These are phyloP conservation scores for Debaryomyces prosopidis DNA, from an alignment of 805 yeast genomes.

Conservation along the genomic window DNA sequence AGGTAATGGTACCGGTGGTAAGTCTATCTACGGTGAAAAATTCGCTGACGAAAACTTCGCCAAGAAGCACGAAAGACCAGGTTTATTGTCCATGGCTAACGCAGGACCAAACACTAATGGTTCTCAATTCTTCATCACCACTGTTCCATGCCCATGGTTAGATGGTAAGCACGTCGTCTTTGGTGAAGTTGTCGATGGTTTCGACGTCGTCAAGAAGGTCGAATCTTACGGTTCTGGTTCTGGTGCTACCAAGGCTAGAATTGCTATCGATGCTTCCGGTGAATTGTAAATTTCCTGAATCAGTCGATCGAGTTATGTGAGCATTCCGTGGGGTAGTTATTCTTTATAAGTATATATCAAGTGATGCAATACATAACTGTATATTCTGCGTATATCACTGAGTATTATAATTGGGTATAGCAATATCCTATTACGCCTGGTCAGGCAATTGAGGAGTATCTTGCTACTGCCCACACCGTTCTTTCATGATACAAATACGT, in stretches of 20 bases:
- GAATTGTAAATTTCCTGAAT: slow-evolving; percentile 36
- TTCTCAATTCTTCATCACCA: slow-evolving; percentile 86
- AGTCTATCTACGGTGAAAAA: slow-evolving; percentile 74
- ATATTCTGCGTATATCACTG: too few relatives aligned
- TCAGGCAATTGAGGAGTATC: too few relatives aligned
- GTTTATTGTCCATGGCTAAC: slow-evolving; percentile 88
- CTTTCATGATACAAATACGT: too few relatives aligned
- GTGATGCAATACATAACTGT: too few relatives aligned
- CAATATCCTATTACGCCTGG: too few relatives aligned
- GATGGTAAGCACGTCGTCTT: slow-evolving; percentile 79
- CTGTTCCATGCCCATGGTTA: slow-evolving; percentile 75
- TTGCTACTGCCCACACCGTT: too few relatives aligned
- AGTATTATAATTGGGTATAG: too few relatives aligned
- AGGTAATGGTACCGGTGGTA: slow-evolving; percentile 93
- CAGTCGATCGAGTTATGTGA: too few relatives aligned
- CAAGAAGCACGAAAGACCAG: slow-evolving; percentile 75
- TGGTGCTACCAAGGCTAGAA: slow-evolving; percentile 66
- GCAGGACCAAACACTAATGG: slow-evolving; percentile 94
- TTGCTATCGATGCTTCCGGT: slow-evolving; percentile 65
- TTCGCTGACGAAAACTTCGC: slow-evolving; percentile 68
- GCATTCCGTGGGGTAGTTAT: not conserved
- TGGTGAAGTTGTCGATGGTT: slow-evolving; percentile 73
- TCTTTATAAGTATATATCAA: not conserved
- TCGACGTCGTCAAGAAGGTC: slow-evolving; percentile 56
- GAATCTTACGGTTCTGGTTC: slow-evolving; percentile 65